phyloP scores from a whole-genome alignment of 2,329 filamentous ascomycete species.

The Moelleriella libera region DNA sequence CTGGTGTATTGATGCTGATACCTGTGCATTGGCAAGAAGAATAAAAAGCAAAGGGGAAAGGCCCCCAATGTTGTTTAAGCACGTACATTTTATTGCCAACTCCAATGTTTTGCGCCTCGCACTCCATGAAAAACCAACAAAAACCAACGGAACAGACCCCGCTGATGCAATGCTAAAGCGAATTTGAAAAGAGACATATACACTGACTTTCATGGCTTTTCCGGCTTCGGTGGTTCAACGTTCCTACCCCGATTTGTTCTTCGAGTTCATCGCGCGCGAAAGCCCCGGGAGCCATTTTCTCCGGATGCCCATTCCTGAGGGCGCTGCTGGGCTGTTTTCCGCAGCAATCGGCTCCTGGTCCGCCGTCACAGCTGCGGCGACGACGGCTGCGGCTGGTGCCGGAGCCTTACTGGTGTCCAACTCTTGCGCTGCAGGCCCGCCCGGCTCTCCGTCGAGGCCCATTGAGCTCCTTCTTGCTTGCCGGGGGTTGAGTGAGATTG shows the following conservation, averaged over 20 bases:
- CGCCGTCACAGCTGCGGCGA: slow-evolving; percentile 5
- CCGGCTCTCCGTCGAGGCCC: slow-evolving; percentile 8
- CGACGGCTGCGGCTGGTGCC: slow-evolving; percentile 1
- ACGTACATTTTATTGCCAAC: too few species aligned
- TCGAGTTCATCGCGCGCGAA: slow-evolving; percentile 11
- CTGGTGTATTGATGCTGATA: too few species aligned
- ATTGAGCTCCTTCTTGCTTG: slow-evolving; percentile 14
- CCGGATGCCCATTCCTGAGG: slow-evolving; percentile 13
- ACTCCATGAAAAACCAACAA: too few species aligned
- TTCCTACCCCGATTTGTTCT: slow-evolving; percentile 7
- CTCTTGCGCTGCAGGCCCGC: slow-evolving; percentile 7
- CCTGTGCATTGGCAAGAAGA: too few species aligned
- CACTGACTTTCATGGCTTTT: neutral
- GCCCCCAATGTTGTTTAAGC: too few species aligned
- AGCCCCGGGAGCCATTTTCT: slow-evolving; percentile 23
- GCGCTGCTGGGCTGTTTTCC: slow-evolving; percentile 1
- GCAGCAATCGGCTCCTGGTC: slow-evolving; percentile 1
- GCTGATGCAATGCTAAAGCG: too few species aligned
- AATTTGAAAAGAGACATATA: too few species aligned
- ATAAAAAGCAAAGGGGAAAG: too few species aligned
- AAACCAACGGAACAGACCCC: too few species aligned
- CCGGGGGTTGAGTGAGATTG: slow-evolving; percentile 34
- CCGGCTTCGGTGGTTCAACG: neutral
- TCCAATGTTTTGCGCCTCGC: too few species aligned
- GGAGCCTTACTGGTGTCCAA: slow-evolving; percentile 2